These are phyloP conservation scores for Rubia peregrina DNA, from an alignment of 305 asterid species.

Conservation along the genomic window DNA sequence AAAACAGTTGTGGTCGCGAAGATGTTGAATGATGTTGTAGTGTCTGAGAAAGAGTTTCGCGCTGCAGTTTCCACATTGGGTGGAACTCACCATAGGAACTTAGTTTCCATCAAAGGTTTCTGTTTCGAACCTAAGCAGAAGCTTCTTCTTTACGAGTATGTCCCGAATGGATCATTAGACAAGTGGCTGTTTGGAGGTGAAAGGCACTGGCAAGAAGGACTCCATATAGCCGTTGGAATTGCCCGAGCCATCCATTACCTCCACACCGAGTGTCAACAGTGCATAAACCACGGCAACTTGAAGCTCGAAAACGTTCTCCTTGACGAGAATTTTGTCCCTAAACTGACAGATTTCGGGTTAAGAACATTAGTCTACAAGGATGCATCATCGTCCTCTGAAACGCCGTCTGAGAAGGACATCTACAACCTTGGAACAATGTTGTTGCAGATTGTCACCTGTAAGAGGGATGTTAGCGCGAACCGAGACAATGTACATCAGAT, in stretches of 20 bases:
- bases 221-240: constrained; percentile 46
- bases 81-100: constrained; percentile 57
- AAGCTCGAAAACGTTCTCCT: constrained; percentile 51
- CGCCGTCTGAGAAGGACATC: constrained; percentile 55
- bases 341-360: constrained; percentile 53
- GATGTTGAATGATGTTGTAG: constrained; percentile 31
- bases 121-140: constrained; percentile 47
- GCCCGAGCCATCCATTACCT: constrained; percentile 51
- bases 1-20: constrained; percentile 39
- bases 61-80: constrained; percentile 40
- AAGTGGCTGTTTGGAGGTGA: constrained; percentile 36
- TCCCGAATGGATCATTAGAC: constrained; percentile 49
- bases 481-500: constrained; percentile 29
- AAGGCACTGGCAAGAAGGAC: constrained; percentile 36
- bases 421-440: constrained; percentile 50
- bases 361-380: constrained; percentile 27
- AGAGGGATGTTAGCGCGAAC: constrained; percentile 25
- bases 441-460: constrained; percentile 40
- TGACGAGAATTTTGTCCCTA: constrained; percentile 49
- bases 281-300: constrained; percentile 54
- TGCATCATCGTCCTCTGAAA: constrained; percentile 40
- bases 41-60: constrained; percentile 58
- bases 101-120: constrained; percentile 51
- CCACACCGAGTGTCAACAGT: constrained; percentile 56
- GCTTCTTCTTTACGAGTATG: constrained; percentile 44